phyloP scores from a whole-genome alignment of 805 yeast genomes.

The Yarrowia keelungensis region DNA sequence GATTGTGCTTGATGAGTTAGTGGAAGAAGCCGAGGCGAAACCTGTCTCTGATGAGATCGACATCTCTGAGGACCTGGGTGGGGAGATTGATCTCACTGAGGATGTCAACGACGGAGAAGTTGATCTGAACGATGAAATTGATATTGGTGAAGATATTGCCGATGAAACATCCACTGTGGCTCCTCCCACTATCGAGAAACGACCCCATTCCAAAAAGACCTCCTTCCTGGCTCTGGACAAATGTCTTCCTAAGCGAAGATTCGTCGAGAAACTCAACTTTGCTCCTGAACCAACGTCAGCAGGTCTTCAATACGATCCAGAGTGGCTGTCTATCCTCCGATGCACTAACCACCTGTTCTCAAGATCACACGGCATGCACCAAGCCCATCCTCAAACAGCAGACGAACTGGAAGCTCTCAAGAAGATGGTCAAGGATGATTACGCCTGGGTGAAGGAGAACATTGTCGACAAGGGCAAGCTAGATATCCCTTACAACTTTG shows the following conservation, averaged over 20 bases:
- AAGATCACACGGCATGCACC: conserved; percentile 18
- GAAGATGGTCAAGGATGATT: conserved; percentile 42
- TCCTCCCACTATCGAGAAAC: not conserved
- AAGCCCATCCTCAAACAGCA: conserved; percentile 12
- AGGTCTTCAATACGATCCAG: conserved; percentile 48
- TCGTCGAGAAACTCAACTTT: conserved; percentile 60
- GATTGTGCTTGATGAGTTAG: conserved; percentile 42
- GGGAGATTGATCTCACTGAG: conserved; percentile 1
- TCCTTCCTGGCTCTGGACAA: conserved; percentile 82
- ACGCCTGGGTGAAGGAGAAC: conserved; percentile 48
- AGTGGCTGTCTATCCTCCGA: conserved; percentile 51
- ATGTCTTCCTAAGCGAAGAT: conserved; percentile 70
- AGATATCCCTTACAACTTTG: conserved; percentile 47
- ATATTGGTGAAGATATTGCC: not conserved
- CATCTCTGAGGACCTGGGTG: not conserved
- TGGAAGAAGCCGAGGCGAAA: conserved; percentile 7
- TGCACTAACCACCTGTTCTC: conserved; percentile 44
- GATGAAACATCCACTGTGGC: not conserved
- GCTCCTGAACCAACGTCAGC: conserved; percentile 13
- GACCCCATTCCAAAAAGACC: conserved; percentile 49
- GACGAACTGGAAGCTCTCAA: conserved; percentile 28
- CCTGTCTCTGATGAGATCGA: not conserved
- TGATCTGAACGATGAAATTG: not conserved
- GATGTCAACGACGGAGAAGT: not conserved
- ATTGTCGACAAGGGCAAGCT: conserved; percentile 44